A percentile compares a stretch with the other conserved stretches of the same genome.
phyloP scores from a whole-genome alignment of 2,329 filamentous ascomycete species.

The Clathrospora elynae region DNA sequence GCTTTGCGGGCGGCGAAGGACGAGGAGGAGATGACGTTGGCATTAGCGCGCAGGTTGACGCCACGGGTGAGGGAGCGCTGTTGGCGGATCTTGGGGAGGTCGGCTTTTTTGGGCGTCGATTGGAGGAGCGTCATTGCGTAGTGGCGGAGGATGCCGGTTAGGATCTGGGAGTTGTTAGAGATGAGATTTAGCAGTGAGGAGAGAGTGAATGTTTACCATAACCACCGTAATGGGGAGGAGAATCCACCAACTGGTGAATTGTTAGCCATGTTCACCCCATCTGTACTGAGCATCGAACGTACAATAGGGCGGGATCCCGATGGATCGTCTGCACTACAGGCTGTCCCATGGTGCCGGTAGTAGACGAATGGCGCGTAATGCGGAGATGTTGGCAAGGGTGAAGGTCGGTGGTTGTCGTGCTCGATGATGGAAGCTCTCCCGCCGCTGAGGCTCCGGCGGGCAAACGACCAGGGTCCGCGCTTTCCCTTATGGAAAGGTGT shows the following conservation, averaged over 20 bases:
- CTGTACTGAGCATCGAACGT: constrained; percentile 48
- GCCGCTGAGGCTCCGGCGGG: constrained; percentile 33
- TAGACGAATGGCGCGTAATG: constrained; percentile 22
- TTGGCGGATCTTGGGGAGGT: constrained; percentile 78
- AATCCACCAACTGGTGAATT: constrained; percentile 86
- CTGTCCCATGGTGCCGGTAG: constrained; percentile 71
- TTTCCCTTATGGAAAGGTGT: constrained; percentile 45
- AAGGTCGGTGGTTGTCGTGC: constrained; percentile 19
- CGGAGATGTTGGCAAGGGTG: constrained; percentile 18
- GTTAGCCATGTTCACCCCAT: constrained; percentile 26
- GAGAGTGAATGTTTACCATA: constrained; percentile 67
- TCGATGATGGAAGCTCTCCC: constrained; percentile 29
- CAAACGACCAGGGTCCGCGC: constrained; percentile 38
- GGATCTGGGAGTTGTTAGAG: constrained; percentile 60
- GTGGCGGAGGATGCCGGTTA: constrained; percentile 94
- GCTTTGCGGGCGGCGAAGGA: constrained; percentile 83
- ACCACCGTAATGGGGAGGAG: constrained; percentile 95
- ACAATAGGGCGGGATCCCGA: constrained; percentile 98
- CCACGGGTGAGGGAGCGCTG: constrained; percentile 82
- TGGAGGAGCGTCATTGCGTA: constrained; percentile 94
- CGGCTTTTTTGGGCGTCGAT: constrained; percentile 79
- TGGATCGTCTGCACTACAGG: constrained; percentile 92
- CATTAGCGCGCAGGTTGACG: constrained; percentile 81
- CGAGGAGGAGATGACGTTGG: constrained; percentile 74
- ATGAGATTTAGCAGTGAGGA: not conserved